phyloP scores from a whole-genome alignment of 768 basidiomycete genomes.

The Hortiboletus campestris region DNA sequence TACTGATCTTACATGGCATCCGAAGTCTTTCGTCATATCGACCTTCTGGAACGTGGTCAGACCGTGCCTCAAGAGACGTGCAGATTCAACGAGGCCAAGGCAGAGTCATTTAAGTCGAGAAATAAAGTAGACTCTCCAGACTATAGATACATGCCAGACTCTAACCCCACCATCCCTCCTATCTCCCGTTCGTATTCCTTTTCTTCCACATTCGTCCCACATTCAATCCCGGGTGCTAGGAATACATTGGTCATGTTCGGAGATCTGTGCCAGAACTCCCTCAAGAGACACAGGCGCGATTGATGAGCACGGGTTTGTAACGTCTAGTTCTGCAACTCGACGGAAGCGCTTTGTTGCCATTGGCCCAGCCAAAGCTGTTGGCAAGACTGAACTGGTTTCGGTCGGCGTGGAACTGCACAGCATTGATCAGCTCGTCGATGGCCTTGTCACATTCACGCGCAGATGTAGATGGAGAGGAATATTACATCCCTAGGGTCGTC shows the following conservation, averaged over 20 bases:
- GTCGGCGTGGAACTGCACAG: no score
- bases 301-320: slow-evolving; percentile 55
- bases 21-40: slow-evolving; percentile 80
- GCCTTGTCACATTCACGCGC: no score
- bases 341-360: no score
- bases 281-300: slow-evolving; percentile 52
- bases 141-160: slow-evolving; percentile 98
- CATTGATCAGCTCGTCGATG: no score
- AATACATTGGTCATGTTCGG: slow-evolving; percentile 54
- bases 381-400: no score
- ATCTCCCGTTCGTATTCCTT: slow-evolving; percentile 40
- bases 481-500: no score
- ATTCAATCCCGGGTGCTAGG: slow-evolving; percentile 39
- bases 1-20: slow-evolving; percentile 31
- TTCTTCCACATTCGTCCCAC: not conserved
- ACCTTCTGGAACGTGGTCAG: slow-evolving; percentile 43
- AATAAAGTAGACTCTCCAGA: slow-evolving; percentile 94
- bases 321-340: no score
- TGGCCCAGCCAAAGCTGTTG: no score
- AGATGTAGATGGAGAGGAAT: no score
- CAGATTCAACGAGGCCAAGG: slow-evolving; percentile 80
- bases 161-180: slow-evolving; percentile 77
- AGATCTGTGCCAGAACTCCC: slow-evolving; percentile 75
- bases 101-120: slow-evolving; percentile 78
- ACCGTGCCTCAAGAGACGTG: slow-evolving; percentile 82